These are phyloP conservation scores for Tuber indicum DNA, from an alignment of 495 filamentous ascomycete species.

Conservation along the genomic window DNA sequence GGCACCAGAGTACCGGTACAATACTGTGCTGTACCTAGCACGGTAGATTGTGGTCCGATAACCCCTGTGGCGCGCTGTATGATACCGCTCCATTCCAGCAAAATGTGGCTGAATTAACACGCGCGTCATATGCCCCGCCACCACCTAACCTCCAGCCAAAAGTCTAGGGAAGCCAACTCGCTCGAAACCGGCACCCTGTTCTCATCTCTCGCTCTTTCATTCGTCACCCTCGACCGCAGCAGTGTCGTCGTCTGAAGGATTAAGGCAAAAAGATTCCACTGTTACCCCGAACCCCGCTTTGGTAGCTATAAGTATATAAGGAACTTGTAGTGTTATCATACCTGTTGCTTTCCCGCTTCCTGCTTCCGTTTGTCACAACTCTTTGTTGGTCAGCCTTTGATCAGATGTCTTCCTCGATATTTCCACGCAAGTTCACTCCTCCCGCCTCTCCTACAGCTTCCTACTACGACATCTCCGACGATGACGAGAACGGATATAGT, in stretches of 20 bases:
- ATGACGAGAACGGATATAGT: slow-evolving; percentile 90
- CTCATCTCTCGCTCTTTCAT: not conserved
- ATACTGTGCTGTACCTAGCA: too few species aligned
- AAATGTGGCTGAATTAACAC: slow-evolving; percentile 1
- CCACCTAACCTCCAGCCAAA: not conserved
- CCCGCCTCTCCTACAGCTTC: slow-evolving; percentile 71
- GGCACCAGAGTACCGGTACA: not conserved
- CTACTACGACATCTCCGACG: slow-evolving; percentile 85
- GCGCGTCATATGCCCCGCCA: not conserved
- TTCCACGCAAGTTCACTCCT: slow-evolving; percentile 34
- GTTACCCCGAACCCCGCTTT: not conserved
- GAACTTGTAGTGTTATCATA: not conserved
- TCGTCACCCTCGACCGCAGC: not conserved
- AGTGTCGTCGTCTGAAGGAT: not conserved
- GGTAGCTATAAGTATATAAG: not conserved
- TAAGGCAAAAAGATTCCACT: not conserved
- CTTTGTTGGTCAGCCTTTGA: not conserved
- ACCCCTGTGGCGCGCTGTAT: not conserved
- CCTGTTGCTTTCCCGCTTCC: not conserved
- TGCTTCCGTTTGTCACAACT: not conserved
- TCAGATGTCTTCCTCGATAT: not conserved
- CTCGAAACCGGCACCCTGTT: not conserved
- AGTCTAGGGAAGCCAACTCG: not conserved
- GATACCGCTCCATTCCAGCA: not conserved
- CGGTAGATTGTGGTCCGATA: not conserved